Base-by-base conservation (phyloP, 345 rosid genomes). In the Arabis hirsuta region DNA sequence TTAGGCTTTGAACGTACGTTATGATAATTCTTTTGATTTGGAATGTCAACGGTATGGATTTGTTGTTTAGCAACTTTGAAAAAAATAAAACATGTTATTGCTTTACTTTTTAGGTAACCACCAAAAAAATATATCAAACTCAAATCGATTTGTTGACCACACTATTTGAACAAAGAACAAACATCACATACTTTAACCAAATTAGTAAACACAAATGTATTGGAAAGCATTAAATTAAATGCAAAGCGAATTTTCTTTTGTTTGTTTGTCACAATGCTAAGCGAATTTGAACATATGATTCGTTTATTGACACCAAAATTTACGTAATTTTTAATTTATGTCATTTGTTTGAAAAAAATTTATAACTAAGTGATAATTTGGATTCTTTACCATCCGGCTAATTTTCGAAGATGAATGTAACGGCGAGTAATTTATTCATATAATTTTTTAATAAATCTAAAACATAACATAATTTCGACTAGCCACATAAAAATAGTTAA, bases 1-100 rank as follows among this genome's bases (percentile, higher is more conserved):
- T 74, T 62, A 65, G 60, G 60, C 68, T 81, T 76, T 69, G 64
- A 50, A 65, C 6, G 54, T 72, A 65, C 6, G 55, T 72, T 9
- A 73, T 67, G 45, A 47, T 50, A 46, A 26, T 20, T 56, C 62
- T 52, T 69, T 54, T 59, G 39, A 42, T 74, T 74, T 67, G 12
- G 55, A 58, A 60, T 59, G 77, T 73, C 77, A 73, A 67, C 72
- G 53, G 46, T 41, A 67, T 67, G 22, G 12, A 42, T 66, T 54
- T 62, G 11, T 24, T 29, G 11, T 54, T 62, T 45, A 3, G 12
- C 43, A 54, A 44, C 31, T 62, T 50, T 60, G 42, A 26, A 51
- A 11, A 11, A 44, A 11, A 6, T 5, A 59, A n/a, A 47, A 45
- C n/a, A 29, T 46, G 6, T 52, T 51, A 3, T 52, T 14, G 22